A percentile compares a stretch with the other conserved stretches of the same genome.
Evolutionary conservation across 2,329 filamentous ascomycete genomes (phyloP).

Genomic region (Hymenoscyphus scutula): DNA sequence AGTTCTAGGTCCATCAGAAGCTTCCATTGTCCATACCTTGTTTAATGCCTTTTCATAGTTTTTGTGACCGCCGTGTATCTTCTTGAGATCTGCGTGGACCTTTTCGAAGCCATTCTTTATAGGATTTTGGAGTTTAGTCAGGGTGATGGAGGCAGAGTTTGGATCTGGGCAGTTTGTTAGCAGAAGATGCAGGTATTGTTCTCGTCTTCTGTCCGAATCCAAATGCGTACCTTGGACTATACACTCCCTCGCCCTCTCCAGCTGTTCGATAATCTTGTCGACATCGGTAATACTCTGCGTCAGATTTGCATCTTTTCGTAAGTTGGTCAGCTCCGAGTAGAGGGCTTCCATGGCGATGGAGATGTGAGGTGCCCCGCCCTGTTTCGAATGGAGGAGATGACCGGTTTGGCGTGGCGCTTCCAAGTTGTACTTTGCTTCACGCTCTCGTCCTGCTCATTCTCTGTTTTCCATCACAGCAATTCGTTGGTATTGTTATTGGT

Average conservation of each 20-base stretch:
- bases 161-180: constrained; percentile 51
- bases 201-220: not conserved
- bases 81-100: constrained; percentile 77
- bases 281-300: constrained; percentile 62
- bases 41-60: constrained; percentile 84
- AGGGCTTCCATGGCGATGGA: constrained; percentile 35
- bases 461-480: not conserved
- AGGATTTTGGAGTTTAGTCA: constrained; percentile 83
- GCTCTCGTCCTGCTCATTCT: not conserved
- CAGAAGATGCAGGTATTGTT: not conserved
- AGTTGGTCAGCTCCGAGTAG: constrained; percentile 33
- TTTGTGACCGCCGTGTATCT: constrained; percentile 77
- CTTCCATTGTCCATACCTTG: constrained; percentile 52
- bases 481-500: not conserved
- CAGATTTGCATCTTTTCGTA: constrained; percentile 35
- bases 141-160: constrained; percentile 66
- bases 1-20: not conserved
- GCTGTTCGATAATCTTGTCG: constrained; percentile 75
- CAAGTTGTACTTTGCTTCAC: not conserved
- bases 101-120: constrained; percentile 77
- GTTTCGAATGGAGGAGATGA: constrained; percentile 12
- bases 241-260: constrained; percentile 69
- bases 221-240: constrained; percentile 58
- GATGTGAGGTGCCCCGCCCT: constrained; percentile 26
- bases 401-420: not conserved